These are phyloP conservation scores for Arthrobotrys megalospora DNA, from an alignment of 2,329 filamentous ascomycete species.

Conservation along the genomic window DNA sequence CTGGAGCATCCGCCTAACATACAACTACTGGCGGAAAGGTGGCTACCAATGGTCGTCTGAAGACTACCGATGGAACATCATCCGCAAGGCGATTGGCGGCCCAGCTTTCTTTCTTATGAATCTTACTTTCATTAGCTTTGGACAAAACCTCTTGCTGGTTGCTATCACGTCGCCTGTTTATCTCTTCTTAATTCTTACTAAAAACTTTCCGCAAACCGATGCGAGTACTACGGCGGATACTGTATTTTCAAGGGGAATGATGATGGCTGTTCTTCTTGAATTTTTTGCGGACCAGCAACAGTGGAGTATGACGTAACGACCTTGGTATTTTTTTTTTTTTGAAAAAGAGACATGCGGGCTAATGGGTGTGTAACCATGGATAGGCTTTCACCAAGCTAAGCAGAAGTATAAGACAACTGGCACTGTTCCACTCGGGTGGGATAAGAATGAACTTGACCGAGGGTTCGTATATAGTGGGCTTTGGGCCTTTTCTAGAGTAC, in stretches of 20 bases:
- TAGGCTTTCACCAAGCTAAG: constrained; percentile 85
- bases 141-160: constrained; percentile 86
- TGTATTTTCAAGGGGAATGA: constrained; percentile 70
- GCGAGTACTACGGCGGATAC: constrained; percentile 67
- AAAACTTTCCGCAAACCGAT: constrained; percentile 72
- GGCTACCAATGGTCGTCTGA: constrained; percentile 91
- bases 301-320: constrained; percentile 74
- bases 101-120: constrained; percentile 87
- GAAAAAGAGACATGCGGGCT: neutral
- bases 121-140: constrained; percentile 86
- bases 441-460: constrained; percentile 84
- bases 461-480: constrained; percentile 89
- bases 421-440: constrained; percentile 71
- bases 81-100: constrained; percentile 77
- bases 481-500: constrained; percentile 79
- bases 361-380: constrained; percentile 5
- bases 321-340: neutral
- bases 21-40: constrained; percentile 96
- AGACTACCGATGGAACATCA: constrained; percentile 86
- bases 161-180: constrained; percentile 86
- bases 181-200: constrained; percentile 79
- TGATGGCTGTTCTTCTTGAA: constrained; percentile 75
- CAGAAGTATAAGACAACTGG: constrained; percentile 79
- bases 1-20: constrained; percentile 78
- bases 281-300: constrained; percentile 92